Percentiles rank a stretch among this genome's conserved stretches.
Evolutionary conservation across 345 rosid genomes (phyloP).

Genomic region (Cardamine occulta): DNA sequence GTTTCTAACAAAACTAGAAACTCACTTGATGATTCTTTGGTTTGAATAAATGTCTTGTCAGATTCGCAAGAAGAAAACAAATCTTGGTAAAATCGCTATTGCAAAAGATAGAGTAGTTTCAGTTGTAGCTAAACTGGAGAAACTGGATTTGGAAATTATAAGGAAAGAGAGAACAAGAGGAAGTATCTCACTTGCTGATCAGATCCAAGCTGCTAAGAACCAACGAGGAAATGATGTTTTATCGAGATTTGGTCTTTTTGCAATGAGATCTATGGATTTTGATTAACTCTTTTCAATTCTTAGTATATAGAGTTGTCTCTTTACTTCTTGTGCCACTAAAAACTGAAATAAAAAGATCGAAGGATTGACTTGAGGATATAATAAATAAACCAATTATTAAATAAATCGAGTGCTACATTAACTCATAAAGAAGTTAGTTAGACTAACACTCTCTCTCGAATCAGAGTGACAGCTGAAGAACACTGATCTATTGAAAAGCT

Average conservation of each 20-base stretch:
- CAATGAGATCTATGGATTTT: conserved; percentile 30
- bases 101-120: conserved; percentile 42
- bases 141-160: conserved; percentile 58
- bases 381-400: conserved; percentile 3
- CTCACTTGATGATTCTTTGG: neutral
- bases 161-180: conserved; percentile 58
- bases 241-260: conserved; percentile 32
- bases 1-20: conserved; percentile 1
- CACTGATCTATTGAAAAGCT: conserved; percentile 6
- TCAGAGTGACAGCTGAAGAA: neutral
- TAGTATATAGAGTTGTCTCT: conserved; percentile 20
- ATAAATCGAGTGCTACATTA: neutral
- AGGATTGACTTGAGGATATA: neutral
- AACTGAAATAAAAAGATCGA: neutral
- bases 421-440: neutral
- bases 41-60: conserved; percentile 34
- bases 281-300: conserved; percentile 9
- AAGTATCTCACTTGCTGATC: conserved; percentile 75
- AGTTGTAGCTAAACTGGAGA: conserved; percentile 57
- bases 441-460: neutral
- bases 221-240: conserved; percentile 45
- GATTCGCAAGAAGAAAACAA: conserved; percentile 68
- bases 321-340: conserved; percentile 18
- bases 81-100: conserved; percentile 39
- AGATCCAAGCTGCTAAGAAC: conserved; percentile 74